Conservation (phyloP, 2,329 filamentous ascomycete species). For the Pyrenophora tritici-repentis region DNA sequence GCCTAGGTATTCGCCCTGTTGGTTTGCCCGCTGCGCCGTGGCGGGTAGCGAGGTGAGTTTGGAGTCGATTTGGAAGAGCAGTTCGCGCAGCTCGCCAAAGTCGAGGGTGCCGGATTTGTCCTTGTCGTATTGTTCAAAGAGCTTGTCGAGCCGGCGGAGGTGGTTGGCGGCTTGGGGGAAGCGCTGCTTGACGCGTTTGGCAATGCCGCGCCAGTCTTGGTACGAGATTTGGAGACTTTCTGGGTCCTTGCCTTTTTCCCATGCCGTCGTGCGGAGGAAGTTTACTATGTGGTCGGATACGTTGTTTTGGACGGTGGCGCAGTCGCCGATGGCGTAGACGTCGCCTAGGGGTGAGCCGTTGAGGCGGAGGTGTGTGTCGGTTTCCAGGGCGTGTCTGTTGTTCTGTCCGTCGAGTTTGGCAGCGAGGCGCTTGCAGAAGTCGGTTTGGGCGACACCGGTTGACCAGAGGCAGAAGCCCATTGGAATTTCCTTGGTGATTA, state of each 20-base stretch:
- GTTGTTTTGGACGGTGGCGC: slow-evolving; percentile 96
- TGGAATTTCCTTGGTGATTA: slow-evolving; percentile 88
- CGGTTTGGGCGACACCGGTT: slow-evolving; percentile 86
- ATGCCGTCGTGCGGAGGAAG: slow-evolving; percentile 87
- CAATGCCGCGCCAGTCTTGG: slow-evolving; percentile 84
- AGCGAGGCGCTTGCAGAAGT: slow-evolving; percentile 77
- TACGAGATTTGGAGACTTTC: slow-evolving; percentile 87
- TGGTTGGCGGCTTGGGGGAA: slow-evolving; percentile 92
- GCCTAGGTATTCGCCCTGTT: slow-evolving; percentile 91
- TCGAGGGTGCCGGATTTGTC: slow-evolving; percentile 92
- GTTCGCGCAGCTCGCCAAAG: slow-evolving; percentile 86
- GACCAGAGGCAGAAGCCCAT: slow-evolving; percentile 98
- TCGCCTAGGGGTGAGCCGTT: slow-evolving; percentile 89
- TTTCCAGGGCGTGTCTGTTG: slow-evolving; percentile 91
- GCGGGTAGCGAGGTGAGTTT: slow-evolving; percentile 94
- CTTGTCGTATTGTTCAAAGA: slow-evolving; percentile 90
- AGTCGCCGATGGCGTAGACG: slow-evolving; percentile 96
- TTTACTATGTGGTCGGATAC: slow-evolving; percentile 86
- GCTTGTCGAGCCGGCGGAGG: slow-evolving; percentile 83
- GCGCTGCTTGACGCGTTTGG: slow-evolving; percentile 78
- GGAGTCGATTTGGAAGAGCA: slow-evolving; percentile 88
- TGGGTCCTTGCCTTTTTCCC: slow-evolving; percentile 89
- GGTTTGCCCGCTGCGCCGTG: slow-evolving; percentile 93
- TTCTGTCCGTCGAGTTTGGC: slow-evolving; percentile 78
- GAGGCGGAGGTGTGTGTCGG: slow-evolving; percentile 88